A percentile compares a stretch with the other conserved stretches of the same genome.
phyloP scores from a whole-genome alignment of 1,284 basidiomycete species.

The Cryptococcus maquisensis region DNA sequence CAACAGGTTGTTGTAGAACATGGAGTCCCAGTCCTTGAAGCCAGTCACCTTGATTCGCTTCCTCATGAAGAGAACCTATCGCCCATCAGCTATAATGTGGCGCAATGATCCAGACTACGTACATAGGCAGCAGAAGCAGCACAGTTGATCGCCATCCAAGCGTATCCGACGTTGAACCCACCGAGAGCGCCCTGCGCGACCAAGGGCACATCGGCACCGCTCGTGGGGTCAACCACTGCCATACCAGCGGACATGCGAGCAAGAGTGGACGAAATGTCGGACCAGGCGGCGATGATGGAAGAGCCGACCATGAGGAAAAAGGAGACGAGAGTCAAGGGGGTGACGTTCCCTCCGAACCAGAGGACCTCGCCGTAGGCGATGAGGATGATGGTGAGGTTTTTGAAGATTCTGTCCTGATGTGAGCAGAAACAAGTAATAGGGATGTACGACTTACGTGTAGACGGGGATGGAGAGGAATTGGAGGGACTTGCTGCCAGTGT shows the following conservation, averaged over 20 bases:
- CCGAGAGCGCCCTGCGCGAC: slow-evolving; percentile 38
- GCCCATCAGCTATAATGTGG: background rate
- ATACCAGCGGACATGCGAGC: slow-evolving; percentile 34
- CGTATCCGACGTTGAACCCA: slow-evolving; percentile 77
- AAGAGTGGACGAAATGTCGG: slow-evolving; percentile 62
- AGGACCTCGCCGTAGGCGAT: slow-evolving; percentile 99
- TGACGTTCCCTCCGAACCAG: slow-evolving; percentile 92
- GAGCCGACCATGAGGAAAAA: slow-evolving; percentile 96
- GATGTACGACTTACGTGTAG: slow-evolving; percentile 62
- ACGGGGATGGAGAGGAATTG: slow-evolving; percentile 91
- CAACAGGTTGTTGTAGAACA: slow-evolving; percentile 98
- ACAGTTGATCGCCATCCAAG: slow-evolving; percentile 97
- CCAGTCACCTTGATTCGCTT: slow-evolving; percentile 96
- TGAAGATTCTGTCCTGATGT: slow-evolving; percentile 66
- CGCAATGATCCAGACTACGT: slow-evolving; percentile 40
- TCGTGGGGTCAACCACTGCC: slow-evolving; percentile 42
- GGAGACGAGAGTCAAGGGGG: slow-evolving; percentile 78
- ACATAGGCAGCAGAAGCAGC: slow-evolving; percentile 87
- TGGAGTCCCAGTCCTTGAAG: slow-evolving; percentile 99
- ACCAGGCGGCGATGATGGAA: slow-evolving; percentile 89
- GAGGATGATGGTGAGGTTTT: slow-evolving; percentile 97
- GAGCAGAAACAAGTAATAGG: slow-evolving; percentile 61
- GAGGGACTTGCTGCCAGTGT: slow-evolving; percentile 95
- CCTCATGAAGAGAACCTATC: slow-evolving; percentile 86
- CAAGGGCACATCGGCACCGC: slow-evolving; percentile 38